Conservation (phyloP, 2,329 filamentous ascomycete genomes). For the Alternaria consortialis region DNA sequence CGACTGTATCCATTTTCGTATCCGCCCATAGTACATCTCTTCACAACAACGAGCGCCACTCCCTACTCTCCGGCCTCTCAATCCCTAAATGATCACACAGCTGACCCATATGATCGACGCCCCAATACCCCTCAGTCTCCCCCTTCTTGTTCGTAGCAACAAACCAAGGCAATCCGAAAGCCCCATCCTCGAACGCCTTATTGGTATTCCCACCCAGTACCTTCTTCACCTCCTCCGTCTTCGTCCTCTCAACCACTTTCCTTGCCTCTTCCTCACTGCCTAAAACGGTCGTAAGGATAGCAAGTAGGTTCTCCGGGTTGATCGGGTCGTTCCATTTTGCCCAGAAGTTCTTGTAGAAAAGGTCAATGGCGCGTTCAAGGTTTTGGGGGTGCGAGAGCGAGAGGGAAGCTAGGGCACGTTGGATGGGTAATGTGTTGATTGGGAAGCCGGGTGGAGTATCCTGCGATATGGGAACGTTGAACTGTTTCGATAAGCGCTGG, state of each 20-base stretch:
- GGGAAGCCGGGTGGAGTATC: slow-evolving; percentile 62
- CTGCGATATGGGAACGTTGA: slow-evolving; percentile 63
- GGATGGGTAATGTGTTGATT: slow-evolving; percentile 59
- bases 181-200: slow-evolving; percentile 61
- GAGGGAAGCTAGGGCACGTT: slow-evolving; percentile 63
- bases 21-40: neutral
- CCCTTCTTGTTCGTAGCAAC: slow-evolving; percentile 64
- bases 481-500: slow-evolving; percentile 61
- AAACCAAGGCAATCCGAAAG: slow-evolving; percentile 70
- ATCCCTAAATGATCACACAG: slow-evolving; percentile 63
- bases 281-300: slow-evolving; percentile 57
- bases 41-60: slow-evolving; percentile 52
- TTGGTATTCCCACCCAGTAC: slow-evolving; percentile 61
- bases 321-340: slow-evolving; percentile 58
- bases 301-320: slow-evolving; percentile 56
- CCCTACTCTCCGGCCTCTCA: slow-evolving; percentile 51
- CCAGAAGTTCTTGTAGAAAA: slow-evolving; percentile 64
- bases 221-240: slow-evolving; percentile 57
- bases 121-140: slow-evolving; percentile 66
- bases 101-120: slow-evolving; percentile 67
- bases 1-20: neutral
- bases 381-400: slow-evolving; percentile 53
- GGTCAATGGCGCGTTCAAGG: slow-evolving; percentile 54
- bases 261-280: slow-evolving; percentile 57
- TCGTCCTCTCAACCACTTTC: slow-evolving; percentile 52